phyloP scores from a whole-genome alignment of 345 rosid species.

The Pugionium cornutum region DNA sequence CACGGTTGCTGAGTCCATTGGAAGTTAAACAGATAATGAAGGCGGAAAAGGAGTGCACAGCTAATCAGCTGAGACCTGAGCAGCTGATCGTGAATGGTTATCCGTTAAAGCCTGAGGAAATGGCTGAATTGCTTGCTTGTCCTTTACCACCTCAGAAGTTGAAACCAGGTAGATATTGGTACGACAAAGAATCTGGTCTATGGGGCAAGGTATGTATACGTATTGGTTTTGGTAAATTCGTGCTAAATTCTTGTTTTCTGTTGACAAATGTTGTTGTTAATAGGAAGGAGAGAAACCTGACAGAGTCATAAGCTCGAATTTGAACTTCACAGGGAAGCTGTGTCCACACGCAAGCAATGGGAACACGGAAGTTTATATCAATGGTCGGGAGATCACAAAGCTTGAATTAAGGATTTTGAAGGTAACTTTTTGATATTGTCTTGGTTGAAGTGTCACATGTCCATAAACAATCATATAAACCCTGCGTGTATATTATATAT shows the following conservation, averaged over 20 bases:
- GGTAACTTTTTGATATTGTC: slow-evolving; percentile 45
- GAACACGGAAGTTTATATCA: slow-evolving; percentile 82
- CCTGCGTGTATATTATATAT: slow-evolving; percentile 31
- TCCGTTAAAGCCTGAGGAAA: slow-evolving; percentile 84
- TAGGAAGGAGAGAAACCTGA: slow-evolving; percentile 98
- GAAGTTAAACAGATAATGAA: slow-evolving; percentile 99
- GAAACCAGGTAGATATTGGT: slow-evolving; percentile 97
- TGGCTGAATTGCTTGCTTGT: slow-evolving; percentile 79
- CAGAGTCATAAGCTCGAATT: slow-evolving; percentile 75
- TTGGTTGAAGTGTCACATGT: slow-evolving; percentile 10
- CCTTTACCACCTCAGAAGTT: slow-evolving; percentile 78
- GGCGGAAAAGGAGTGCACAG: slow-evolving; percentile 91
- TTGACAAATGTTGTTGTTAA: slow-evolving; percentile 35
- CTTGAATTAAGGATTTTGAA: slow-evolving; percentile 77
- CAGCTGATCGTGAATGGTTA: slow-evolving; percentile 82
- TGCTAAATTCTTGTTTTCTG: neutral
- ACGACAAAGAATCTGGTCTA: slow-evolving; percentile 94
- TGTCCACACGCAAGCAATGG: slow-evolving; percentile 79
- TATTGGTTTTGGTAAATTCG: slow-evolving; percentile 13
- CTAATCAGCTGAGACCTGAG: slow-evolving; percentile 95
- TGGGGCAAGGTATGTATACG: slow-evolving; percentile 81
- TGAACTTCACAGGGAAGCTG: slow-evolving; percentile 84
- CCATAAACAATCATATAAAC: neutral
- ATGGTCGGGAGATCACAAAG: slow-evolving; percentile 92
- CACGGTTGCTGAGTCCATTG: slow-evolving; percentile 82